Conservation (phyloP, 352 stramenopile genomes). For the Peronospora farinosa region DNA sequence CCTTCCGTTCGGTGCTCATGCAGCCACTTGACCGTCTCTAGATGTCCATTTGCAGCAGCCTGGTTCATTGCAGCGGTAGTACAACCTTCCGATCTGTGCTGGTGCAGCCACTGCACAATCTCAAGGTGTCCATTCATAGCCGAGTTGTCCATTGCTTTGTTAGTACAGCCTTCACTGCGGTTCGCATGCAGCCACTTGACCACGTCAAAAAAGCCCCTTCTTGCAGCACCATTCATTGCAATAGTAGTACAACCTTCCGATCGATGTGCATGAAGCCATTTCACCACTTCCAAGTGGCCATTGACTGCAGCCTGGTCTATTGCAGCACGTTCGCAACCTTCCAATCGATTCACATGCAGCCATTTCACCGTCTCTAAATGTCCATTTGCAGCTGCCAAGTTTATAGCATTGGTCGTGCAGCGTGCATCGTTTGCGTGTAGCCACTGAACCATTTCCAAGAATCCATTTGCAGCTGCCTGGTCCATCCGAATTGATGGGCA, state of each 20-base stretch:
- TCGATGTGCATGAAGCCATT: too few relatives aligned
- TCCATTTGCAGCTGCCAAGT: too few relatives aligned
- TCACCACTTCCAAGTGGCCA: too few relatives aligned
- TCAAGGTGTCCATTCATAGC: conserved; percentile 25
- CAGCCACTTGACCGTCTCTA: conserved; percentile 53
- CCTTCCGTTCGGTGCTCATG: conserved; percentile 31
- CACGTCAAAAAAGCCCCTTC: too few relatives aligned
- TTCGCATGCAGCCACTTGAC: conserved; percentile 7
- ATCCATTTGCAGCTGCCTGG: too few relatives aligned
- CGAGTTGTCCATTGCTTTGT: conserved; percentile 25
- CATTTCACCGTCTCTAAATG: too few relatives aligned
- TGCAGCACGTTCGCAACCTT: too few relatives aligned
- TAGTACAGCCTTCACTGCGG: conserved; percentile 18
- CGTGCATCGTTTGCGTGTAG: conserved; percentile 21
- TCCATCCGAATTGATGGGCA: conserved; percentile 15
- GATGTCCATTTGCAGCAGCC: conserved; percentile 31
- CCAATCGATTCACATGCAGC: too few relatives aligned
- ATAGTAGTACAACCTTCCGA: too few relatives aligned
- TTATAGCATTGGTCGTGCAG: conserved; percentile 18
- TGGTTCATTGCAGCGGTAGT: conserved; percentile 12
- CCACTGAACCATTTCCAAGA: conserved; percentile 17
- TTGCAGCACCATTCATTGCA: too few relatives aligned
- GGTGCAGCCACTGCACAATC: conserved; percentile 28
- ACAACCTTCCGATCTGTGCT: conserved; percentile 8
- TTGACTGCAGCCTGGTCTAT: too few relatives aligned